phyloP scores from a whole-genome alignment of 257 asterid species.

The Solanum sejunctum region DNA sequence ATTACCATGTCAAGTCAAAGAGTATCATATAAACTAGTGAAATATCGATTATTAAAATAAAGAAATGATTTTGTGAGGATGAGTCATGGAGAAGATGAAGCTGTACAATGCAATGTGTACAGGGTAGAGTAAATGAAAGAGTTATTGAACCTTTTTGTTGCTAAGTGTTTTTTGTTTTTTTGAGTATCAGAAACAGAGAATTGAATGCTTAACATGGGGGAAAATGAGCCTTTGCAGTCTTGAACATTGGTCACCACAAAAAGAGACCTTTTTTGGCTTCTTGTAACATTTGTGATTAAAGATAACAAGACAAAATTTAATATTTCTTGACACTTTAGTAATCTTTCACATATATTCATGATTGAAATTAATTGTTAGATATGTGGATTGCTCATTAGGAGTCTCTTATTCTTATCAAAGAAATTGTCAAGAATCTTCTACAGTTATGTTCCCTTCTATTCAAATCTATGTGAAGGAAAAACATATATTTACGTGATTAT shows the following conservation, averaged over 20 bases:
- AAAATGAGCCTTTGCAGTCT: slow-evolving; percentile 23
- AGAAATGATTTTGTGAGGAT: not conserved
- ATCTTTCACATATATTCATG: not conserved
- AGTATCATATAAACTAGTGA: too few species aligned
- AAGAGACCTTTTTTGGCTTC: not conserved
- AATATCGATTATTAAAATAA: not conserved
- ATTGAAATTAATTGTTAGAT: not conserved
- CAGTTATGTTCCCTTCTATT: too few species aligned
- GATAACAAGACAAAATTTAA: not conserved
- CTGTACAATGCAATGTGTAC: not conserved
- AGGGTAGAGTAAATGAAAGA: slow-evolving; percentile 8
- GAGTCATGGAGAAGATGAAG: slow-evolving; percentile 20
- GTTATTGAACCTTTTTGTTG: not conserved
- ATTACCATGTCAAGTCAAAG: too few species aligned
- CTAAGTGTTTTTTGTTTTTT: not conserved
- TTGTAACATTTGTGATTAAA: not conserved
- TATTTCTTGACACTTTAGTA: not conserved
- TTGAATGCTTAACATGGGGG: slow-evolving; percentile 34
- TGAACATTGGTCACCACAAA: not conserved
- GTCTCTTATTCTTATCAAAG: not conserved
- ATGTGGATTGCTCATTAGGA: not conserved
- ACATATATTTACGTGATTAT: too few species aligned
- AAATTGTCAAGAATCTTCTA: too few species aligned
- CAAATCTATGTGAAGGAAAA: too few species aligned
- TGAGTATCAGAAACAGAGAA: slow-evolving; percentile 7